Conservation (phyloP, 352 stramenopile species). For the Globisporangium viniferum region DNA sequence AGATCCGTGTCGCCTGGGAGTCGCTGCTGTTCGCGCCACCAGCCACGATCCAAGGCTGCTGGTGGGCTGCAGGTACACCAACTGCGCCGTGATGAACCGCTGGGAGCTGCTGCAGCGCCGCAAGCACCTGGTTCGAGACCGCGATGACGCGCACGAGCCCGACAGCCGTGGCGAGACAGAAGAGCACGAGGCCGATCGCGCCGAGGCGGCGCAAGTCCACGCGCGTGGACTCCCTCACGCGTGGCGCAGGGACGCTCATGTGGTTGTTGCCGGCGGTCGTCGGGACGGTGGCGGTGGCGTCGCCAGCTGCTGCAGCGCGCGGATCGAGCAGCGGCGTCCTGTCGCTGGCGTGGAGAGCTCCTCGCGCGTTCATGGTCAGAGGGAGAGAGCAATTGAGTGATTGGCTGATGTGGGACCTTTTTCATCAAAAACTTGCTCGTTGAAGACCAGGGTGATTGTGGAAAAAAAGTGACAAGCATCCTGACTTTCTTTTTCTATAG, state of each 20-base stretch:
- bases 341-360: constrained; percentile 13
- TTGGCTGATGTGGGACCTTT: neutral
- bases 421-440: neutral
- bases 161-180: constrained; percentile 16
- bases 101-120: constrained; percentile 28
- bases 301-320: neutral
- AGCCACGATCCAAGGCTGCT: neutral
- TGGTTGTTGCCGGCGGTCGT: neutral
- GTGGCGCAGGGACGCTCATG: neutral
- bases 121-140: constrained; percentile 31
- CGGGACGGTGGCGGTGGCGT: neutral
- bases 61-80: neutral
- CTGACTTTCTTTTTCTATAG: too few relatives aligned
- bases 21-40: neutral
- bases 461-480: too few relatives aligned
- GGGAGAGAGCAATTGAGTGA: neutral
- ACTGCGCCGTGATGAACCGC: neutral
- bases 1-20: constrained; percentile 32
- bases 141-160: constrained; percentile 19
- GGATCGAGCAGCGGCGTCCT: constrained; percentile 13
- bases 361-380: constrained; percentile 13
- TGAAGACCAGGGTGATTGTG: too few relatives aligned
- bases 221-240: constrained; percentile 14
- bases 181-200: constrained; percentile 20
- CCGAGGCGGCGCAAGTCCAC: constrained; percentile 17